Evolutionary conservation across 2,329 filamentous ascomycete genomes (phyloP), one percentile per base, ranked within the genome.

Genomic region (Aspergillus fumigatiaffinis): DNA sequence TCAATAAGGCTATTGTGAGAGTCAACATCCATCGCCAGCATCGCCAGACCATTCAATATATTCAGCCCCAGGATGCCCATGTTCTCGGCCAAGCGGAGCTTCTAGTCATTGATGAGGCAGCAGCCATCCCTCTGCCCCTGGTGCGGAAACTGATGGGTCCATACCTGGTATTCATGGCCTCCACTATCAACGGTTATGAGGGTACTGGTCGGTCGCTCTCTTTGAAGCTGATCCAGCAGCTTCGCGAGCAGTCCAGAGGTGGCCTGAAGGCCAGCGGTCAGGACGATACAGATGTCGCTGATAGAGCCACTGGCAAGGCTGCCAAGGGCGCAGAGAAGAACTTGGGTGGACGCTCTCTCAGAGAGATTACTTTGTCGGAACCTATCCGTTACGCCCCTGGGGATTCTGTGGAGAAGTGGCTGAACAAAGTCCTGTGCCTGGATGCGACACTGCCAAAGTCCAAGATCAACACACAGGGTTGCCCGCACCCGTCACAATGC

Each of bases 161-260:
- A 14, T 99, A 99, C 74, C 81, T 99, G 41, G 92, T 97, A 8
- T 99, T 99, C 76, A 97, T 99, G 94, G 92, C 95, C 0, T 99
- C 94, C 0, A 99, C 94, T 1, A 97, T 99, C 78, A 97, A 97
- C 71, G 94, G 94, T 57, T 99, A 99, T 72, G 94, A 99, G 78
- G 94, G 94, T 56, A 99, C 94, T 6, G 94, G 94, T 44, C 87
- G 94, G 57, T 97, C 94, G 1, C 82, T 99, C 5, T 97, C 94
- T 0, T 80, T 99, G 54, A 99, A 99, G 78, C 82, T 99, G 63
- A 97, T 99, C 63, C 95, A 97, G 73, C 93, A 99, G 76, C 84
- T 99, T 25, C 88, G 94, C 57, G 93, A 99, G 68, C 92, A 99
- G 72, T 95, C 93, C 35, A 83, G 90, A 66, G 85, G 86, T 42